Conservation (phyloP, 305 asterid species). For the Plantago rigida region DNA sequence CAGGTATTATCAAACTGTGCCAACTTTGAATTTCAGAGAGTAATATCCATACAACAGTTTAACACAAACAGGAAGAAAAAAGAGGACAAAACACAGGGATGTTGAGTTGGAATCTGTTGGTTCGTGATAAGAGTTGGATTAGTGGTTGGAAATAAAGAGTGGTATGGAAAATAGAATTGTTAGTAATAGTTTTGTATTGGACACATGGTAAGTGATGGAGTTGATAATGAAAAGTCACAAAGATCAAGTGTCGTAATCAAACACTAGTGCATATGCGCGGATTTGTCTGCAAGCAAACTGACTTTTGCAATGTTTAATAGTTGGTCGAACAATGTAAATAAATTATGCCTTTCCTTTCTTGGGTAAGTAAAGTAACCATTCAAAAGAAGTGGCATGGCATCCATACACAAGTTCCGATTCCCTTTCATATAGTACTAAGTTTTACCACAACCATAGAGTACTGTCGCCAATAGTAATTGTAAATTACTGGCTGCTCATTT, state of each 20-base stretch:
- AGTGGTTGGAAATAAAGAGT: no score
- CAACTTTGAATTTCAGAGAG: no score
- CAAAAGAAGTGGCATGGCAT: no score
- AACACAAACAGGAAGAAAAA: no score
- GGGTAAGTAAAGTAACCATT: not conserved
- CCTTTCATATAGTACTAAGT: no score
- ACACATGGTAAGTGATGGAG: not conserved
- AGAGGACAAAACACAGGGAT: no score
- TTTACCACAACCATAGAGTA: not conserved
- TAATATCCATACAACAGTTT: no score
- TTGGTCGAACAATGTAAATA: not conserved
- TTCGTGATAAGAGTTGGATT: no score
- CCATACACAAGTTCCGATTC: no score
- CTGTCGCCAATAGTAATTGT: no score
- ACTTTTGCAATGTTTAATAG: not conserved
- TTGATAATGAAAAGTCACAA: slow-evolving; percentile 1
- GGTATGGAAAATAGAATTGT: not conserved
- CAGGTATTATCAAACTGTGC: no score
- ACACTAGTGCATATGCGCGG: not conserved
- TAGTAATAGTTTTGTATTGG: not conserved
- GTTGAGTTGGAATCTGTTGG: no score
- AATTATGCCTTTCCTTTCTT: not conserved
- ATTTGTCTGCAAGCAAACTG: slow-evolving; percentile 10
- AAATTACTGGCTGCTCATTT: not conserved
- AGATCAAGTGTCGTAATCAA: slow-evolving; percentile 6